Conservation (phyloP, 2,329 filamentous ascomycete species). For the Ophiocordyceps polyrhachis-furcata region DNA sequence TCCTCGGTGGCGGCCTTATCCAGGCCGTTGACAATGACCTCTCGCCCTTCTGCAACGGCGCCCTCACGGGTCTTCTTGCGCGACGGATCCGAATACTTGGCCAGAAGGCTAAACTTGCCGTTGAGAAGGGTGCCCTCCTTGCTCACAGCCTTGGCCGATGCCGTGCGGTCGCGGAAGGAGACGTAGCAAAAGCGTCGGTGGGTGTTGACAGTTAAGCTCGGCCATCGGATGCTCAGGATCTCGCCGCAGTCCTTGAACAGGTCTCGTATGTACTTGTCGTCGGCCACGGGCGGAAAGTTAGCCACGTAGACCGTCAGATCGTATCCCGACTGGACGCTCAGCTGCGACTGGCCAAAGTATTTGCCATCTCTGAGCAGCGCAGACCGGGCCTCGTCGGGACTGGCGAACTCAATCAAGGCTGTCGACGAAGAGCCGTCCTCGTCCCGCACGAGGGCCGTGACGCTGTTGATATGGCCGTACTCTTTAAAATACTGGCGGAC, state of each 20-base stretch:
- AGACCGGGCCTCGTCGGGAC: slow-evolving; percentile 59
- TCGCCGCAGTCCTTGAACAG: slow-evolving; percentile 62
- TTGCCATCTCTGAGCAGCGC: slow-evolving; percentile 71
- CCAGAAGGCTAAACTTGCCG: slow-evolving; percentile 48
- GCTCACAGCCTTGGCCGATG: slow-evolving; percentile 50
- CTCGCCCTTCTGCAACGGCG: slow-evolving; percentile 69
- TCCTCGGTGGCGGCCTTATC: slow-evolving; percentile 42
- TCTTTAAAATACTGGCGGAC: slow-evolving; percentile 82
- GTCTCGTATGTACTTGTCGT: slow-evolving; percentile 48
- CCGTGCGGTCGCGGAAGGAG: slow-evolving; percentile 56
- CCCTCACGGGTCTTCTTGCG: slow-evolving; percentile 64
- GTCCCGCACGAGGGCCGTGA: slow-evolving; percentile 46
- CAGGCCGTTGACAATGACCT: slow-evolving; percentile 60
- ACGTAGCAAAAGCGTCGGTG: slow-evolving; percentile 90
- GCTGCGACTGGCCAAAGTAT: slow-evolving; percentile 51
- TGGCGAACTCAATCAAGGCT: slow-evolving; percentile 72
- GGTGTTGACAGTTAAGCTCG: slow-evolving; percentile 75
- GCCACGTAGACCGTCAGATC: slow-evolving; percentile 74
- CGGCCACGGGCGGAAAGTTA: slow-evolving; percentile 67
- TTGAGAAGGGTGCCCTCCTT: slow-evolving; percentile 56
- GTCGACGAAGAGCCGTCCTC: slow-evolving; percentile 40
- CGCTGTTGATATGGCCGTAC: slow-evolving; percentile 65
- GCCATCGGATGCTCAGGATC: slow-evolving; percentile 72
- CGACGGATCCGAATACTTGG: slow-evolving; percentile 68
- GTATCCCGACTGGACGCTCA: slow-evolving; percentile 56